A percentile compares a stretch with the other conserved stretches of the same genome.
These are phyloP conservation scores for Saururus chinensis DNA, from an alignment of 164 flowering plant genomes.

Conservation along the genomic window DNA sequence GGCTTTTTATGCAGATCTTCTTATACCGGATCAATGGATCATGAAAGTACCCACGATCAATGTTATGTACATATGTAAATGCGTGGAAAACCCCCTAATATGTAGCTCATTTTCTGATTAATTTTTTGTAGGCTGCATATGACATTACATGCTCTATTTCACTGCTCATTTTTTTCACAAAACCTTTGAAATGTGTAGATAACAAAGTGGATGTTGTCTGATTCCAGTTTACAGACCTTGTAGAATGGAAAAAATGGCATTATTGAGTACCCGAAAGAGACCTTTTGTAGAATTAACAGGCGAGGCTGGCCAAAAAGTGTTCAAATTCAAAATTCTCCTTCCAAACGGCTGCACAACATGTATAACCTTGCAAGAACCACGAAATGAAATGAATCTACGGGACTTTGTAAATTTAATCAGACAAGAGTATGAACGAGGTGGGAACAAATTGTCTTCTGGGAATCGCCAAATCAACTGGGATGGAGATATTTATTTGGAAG, in stretches of 20 bases:
- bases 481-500: slow-evolving; percentile 25
- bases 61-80: too few relatives aligned
- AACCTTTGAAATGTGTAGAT: too few relatives aligned
- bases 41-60: too few relatives aligned
- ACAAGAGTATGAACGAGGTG: slow-evolving; percentile 11
- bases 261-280: slow-evolving; percentile 7
- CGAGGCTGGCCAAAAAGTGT: slow-evolving; percentile 14
- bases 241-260: background rate
- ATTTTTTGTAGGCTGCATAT: too few relatives aligned
- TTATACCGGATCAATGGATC: too few relatives aligned
- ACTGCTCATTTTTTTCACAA: too few relatives aligned
- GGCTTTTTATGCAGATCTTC: too few relatives aligned
- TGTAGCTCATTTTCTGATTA: too few relatives aligned
- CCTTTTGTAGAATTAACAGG: background rate
- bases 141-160: too few relatives aligned
- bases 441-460: slow-evolving; percentile 1
- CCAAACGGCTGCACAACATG: slow-evolving; percentile 35
- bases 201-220: background rate
- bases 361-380: slow-evolving; percentile 17
- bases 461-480: slow-evolving; percentile 38
- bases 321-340: slow-evolving; percentile 42
- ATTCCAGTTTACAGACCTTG: background rate
- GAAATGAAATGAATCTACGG: slow-evolving; percentile 12
- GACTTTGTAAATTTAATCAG: slow-evolving; percentile 25
- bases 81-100: too few relatives aligned